These are phyloP conservation scores for Blastocystis hominis DNA, from an alignment of 352 stramenopile genomes.

Conservation along the genomic window DNA sequence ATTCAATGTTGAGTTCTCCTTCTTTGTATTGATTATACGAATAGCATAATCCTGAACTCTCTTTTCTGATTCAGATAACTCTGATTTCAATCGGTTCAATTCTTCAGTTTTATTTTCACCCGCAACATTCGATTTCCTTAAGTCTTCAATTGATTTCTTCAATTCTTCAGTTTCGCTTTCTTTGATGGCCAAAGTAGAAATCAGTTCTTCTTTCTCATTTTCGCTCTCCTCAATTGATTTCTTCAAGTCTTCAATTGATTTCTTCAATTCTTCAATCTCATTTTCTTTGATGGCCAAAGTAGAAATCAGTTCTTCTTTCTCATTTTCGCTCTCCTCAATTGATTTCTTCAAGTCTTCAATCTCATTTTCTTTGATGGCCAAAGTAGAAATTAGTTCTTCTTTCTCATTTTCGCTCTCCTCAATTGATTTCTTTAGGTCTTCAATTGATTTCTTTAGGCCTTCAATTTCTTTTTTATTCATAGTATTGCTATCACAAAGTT, in stretches of 20 bases:
- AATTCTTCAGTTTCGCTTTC: not conserved
- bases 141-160: not conserved
- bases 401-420: not conserved
- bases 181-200: not conserved
- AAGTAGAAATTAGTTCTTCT: not conserved
- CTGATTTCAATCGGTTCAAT: not conserved
- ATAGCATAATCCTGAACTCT: slow-evolving; percentile 22
- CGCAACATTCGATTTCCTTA: not conserved
- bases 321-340: not conserved
- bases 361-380: not conserved
- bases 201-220: not conserved
- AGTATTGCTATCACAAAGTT: too few relatives aligned
- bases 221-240: not conserved
- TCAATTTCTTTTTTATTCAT: not conserved
- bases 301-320: not conserved
- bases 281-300: not conserved
- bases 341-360: not conserved
- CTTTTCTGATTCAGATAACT: not conserved
- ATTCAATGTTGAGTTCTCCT: not conserved
- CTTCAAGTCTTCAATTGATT: not conserved
- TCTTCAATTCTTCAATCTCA: not conserved
- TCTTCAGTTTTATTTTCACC: not conserved
- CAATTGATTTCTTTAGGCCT: not conserved
- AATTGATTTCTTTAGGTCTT: not conserved
- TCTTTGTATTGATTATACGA: not conserved